Conservation (phyloP, 768 basidiomycete species). For the Mycena vulgaris region DNA sequence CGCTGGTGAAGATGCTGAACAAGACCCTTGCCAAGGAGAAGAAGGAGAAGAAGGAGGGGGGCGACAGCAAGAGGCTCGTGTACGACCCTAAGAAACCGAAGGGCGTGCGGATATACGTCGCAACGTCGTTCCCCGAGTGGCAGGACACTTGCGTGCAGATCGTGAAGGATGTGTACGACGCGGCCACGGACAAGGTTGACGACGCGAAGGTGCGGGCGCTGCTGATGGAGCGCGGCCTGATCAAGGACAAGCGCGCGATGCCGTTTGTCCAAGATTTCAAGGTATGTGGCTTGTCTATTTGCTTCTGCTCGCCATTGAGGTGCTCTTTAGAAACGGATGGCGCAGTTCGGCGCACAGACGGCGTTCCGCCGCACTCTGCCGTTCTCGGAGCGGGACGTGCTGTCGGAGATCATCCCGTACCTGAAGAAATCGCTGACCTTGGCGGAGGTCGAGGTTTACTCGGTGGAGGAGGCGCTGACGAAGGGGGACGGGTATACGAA, state of each 20-base stretch:
- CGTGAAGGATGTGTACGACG: conserved; percentile 77
- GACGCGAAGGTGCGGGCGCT: conserved; percentile 82
- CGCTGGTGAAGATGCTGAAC: conserved; percentile 82
- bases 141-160: conserved; percentile 87
- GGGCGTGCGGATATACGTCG: conserved; percentile 90
- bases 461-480: conserved; percentile 76
- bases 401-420: conserved; percentile 83
- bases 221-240: conserved; percentile 79
- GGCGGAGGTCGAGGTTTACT: conserved; percentile 78
- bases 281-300: conserved; percentile 60
- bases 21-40: conserved; percentile 78
- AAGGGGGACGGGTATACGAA: conserved; percentile 75
- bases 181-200: conserved; percentile 77
- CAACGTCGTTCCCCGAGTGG: conserved; percentile 94
- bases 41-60: conserved; percentile 61
- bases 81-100: conserved; percentile 93
- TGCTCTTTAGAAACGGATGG: conserved; percentile 79
- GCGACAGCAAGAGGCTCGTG: conserved; percentile 55
- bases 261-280: conserved; percentile 95
- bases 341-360: conserved; percentile 78
- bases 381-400: conserved; percentile 86
- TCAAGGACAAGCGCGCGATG: conserved; percentile 98
- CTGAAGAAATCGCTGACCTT: conserved; percentile 83
- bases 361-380: conserved; percentile 88
- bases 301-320: conserved; percentile 1